Evolutionary conservation across 805 yeast genomes (phyloP).

Genomic region (Sugiyamaella americana): DNA sequence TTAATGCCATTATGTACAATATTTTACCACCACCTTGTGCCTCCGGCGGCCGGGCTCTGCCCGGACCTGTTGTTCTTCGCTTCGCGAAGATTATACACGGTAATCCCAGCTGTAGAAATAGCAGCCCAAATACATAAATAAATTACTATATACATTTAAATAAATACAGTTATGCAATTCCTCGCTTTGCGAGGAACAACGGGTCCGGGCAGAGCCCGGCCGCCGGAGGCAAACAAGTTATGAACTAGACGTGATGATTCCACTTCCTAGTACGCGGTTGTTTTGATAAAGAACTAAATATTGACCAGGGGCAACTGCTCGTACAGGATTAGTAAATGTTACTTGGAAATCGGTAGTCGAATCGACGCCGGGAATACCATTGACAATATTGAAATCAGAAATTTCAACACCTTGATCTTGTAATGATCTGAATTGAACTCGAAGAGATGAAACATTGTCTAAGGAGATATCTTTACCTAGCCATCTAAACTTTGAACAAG

Average conservation of each 20-base stretch:
- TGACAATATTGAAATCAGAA: conserved; percentile 13
- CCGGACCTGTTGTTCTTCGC: neutral
- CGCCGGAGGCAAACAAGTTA: neutral
- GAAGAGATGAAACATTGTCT: conserved; percentile 28
- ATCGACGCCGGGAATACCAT: conserved; percentile 11
- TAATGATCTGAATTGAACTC: conserved; percentile 67
- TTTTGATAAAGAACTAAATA: conserved; percentile 65
- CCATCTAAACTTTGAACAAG: conserved; percentile 49
- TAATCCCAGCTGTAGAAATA: too few species aligned
- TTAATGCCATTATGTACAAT: too few species aligned
- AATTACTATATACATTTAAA: too few species aligned
- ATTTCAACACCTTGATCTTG: conserved; percentile 50
- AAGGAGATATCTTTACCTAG: conserved; percentile 25
- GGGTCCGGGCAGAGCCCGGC: neutral
- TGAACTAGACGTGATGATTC: conserved; percentile 14
- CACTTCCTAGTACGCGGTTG: conserved; percentile 58
- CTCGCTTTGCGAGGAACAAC: neutral
- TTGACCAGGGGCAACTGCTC: conserved; percentile 91
- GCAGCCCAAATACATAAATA: too few species aligned
- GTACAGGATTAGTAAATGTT: conserved; percentile 39
- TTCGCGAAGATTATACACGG: neutral
- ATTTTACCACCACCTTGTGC: too few species aligned
- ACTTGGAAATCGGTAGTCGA: conserved; percentile 30
- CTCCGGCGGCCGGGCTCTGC: conserved; percentile 1
- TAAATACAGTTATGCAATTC: too few species aligned